Evolutionary conservation across 345 rosid species (phyloP).

Genomic region (Erucastrum elatum): DNA sequence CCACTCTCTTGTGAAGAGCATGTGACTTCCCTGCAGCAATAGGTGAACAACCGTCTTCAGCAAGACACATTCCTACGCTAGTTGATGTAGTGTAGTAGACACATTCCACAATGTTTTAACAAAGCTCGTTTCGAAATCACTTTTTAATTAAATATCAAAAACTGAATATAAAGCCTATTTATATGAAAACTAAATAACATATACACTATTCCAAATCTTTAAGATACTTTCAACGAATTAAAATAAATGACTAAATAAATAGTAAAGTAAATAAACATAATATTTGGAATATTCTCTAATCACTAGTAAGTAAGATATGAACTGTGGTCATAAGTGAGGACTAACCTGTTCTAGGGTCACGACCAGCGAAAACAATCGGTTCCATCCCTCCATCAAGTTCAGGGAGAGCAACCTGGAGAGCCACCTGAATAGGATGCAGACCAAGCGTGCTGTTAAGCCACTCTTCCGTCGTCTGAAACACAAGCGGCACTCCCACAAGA

Average conservation of each 20-base stretch:
- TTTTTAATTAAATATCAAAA: too few relatives aligned
- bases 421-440: slow-evolving; percentile 97
- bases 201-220: too few relatives aligned
- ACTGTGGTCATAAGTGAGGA: neutral
- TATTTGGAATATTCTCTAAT: too few relatives aligned
- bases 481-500: slow-evolving; percentile 87
- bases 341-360: slow-evolving; percentile 95
- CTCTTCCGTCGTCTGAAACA: slow-evolving; percentile 97
- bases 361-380: slow-evolving; percentile 95
- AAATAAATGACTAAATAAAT: too few relatives aligned
- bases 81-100: too few relatives aligned
- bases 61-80: slow-evolving; percentile 5
- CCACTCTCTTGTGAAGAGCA: slow-evolving; percentile 99
- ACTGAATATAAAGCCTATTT: too few relatives aligned
- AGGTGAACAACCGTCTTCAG: neutral
- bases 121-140: too few relatives aligned
- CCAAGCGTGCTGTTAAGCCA: slow-evolving; percentile 96
- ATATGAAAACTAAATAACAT: too few relatives aligned
- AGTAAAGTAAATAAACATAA: too few relatives aligned
- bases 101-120: too few relatives aligned
- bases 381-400: slow-evolving; percentile 99
- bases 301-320: too few relatives aligned
- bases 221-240: too few relatives aligned
- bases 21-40: slow-evolving; percentile 83
- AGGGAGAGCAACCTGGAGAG: slow-evolving; percentile 96